These are phyloP conservation scores for Onygena corvina DNA, from an alignment of 2,329 filamentous ascomycete species.

Conservation along the genomic window DNA sequence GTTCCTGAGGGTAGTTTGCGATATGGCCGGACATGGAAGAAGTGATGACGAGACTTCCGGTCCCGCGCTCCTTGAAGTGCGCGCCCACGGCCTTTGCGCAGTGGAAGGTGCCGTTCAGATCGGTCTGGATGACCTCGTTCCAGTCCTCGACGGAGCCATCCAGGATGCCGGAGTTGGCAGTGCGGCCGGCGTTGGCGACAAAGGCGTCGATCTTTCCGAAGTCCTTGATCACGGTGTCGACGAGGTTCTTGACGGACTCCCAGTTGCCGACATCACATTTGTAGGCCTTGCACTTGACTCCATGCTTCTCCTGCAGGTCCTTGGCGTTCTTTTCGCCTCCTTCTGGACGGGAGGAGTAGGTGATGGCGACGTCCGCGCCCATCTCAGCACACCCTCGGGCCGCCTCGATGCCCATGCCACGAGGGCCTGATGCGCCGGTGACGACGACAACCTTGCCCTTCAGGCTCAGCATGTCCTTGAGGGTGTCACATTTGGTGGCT, in stretches of 20 bases:
- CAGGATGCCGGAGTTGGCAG: constrained; percentile 55
- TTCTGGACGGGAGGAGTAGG: constrained; percentile 50
- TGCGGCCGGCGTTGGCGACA: constrained; percentile 59
- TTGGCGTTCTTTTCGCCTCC: constrained; percentile 56
- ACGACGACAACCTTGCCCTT: constrained; percentile 37
- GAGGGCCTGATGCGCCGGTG: constrained; percentile 45
- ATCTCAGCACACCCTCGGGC: constrained; percentile 54
- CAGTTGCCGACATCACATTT: constrained; percentile 50
- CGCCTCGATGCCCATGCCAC: constrained; percentile 56
- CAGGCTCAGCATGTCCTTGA: constrained; percentile 27
- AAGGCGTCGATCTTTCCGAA: constrained; percentile 59
- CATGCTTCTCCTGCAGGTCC: constrained; percentile 48
- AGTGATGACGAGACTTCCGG: constrained; percentile 54
- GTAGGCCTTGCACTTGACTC: constrained; percentile 56
- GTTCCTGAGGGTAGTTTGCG: constrained; percentile 50
- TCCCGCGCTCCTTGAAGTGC: constrained; percentile 57
- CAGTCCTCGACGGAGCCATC: constrained; percentile 59
- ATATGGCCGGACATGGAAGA: constrained; percentile 50
- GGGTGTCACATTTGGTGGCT: constrained; percentile 13
- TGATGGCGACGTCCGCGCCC: constrained; percentile 54
- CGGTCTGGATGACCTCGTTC: constrained; percentile 69
- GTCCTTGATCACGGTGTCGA: constrained; percentile 49
- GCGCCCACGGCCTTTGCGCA: constrained; percentile 79
- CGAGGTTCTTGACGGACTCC: constrained; percentile 45
- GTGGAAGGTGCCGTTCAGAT: constrained; percentile 75